Percentiles rank a stretch among this genome's conserved stretches.
phyloP scores from a whole-genome alignment of 176 grass and related monocot genomes.

The Leersia perrieri region DNA sequence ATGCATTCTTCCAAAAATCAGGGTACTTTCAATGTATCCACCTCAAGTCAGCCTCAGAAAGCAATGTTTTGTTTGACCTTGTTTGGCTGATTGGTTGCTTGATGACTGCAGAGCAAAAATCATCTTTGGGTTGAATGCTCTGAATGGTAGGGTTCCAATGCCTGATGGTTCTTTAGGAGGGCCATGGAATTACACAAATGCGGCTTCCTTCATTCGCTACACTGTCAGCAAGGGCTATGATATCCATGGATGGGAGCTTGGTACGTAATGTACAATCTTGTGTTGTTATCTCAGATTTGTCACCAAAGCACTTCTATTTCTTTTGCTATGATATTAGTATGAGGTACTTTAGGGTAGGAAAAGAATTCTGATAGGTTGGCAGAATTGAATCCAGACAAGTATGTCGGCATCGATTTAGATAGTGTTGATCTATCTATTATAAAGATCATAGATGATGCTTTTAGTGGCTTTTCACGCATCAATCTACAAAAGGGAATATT shows the following conservation, averaged over 20 bases:
- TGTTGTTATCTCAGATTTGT: neutral
- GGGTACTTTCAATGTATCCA: conserved; percentile 41
- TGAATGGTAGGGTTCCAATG: conserved; percentile 62
- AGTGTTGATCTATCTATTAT: conserved; percentile 7
- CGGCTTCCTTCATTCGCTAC: conserved; percentile 62
- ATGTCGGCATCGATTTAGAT: conserved; percentile 33
- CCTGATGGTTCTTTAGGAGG: conserved; percentile 72
- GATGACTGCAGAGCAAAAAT: conserved; percentile 47
- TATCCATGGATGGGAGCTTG: conserved; percentile 89
- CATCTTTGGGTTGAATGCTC: conserved; percentile 75
- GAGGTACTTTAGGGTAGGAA: conserved; percentile 20
- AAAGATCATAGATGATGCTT: conserved; percentile 32
- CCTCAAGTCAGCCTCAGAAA: neutral
- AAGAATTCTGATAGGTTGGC: neutral
- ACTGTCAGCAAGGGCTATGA: conserved; percentile 63
- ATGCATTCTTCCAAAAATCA: conserved; percentile 66
- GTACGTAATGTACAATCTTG: conserved; percentile 30
- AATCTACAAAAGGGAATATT: conserved; percentile 21
- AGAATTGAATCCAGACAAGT: conserved; percentile 2
- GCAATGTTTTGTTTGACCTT: conserved; percentile 6
- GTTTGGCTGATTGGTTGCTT: neutral
- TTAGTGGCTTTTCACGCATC: conserved; percentile 27
- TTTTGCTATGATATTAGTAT: neutral
- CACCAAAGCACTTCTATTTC: neutral
- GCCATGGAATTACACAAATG: conserved; percentile 82